Base-by-base conservation (phyloP, 2,329 filamentous ascomycete genomes). In the Esteya vermicola region DNA sequence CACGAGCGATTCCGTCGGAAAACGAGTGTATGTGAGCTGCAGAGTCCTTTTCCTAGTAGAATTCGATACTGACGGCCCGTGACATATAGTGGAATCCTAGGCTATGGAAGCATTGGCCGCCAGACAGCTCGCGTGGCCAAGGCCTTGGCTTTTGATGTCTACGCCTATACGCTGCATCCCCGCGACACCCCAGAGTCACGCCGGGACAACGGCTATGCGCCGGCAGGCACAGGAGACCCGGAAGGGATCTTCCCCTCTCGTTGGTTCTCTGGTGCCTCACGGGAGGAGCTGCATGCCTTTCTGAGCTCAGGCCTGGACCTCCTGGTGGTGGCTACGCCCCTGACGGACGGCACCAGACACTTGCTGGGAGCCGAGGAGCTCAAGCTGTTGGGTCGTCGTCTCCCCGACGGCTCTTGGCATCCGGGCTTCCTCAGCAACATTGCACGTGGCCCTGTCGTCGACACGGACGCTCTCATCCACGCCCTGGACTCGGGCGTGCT, bases 161-260 rank as follows among this genome's bases (percentile, higher is more conserved):
- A 85, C 52, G 83, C 82, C 1, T 86, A 81, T 60, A 89, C 82
- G 0, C 75, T 81, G 0, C 73, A 72, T 21, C 71, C 79, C 1
- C 76, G 79, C n/a, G 55, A 63, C 9, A 85, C 81, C 0, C 69
- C 75, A 0, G 76, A 77, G 40, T 79, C 75, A 1, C 70, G 70
- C 33, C 62, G 58, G 22, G 81, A 89, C 56, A 54, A 59, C 13
- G 71, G 75, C 6, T 89, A 79, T 58, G 71, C 78, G 26, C 73
- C 84, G 0, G 73, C 76, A 0, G 75, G 77, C 0, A 82, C 81
- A 8, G 70, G 70, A 6, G 70, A 74, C 38, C 61, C 62, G 2
- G 58, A 65, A 0, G 70, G 70, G 10, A 39, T 51, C 8, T 57
- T 69, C n/a, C 70, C 71, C 0, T 50, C 57, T 13, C 60, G 58